Conservation (phyloP, 2,329 filamentous ascomycete genomes). For the Aspergillus melleus region DNA sequence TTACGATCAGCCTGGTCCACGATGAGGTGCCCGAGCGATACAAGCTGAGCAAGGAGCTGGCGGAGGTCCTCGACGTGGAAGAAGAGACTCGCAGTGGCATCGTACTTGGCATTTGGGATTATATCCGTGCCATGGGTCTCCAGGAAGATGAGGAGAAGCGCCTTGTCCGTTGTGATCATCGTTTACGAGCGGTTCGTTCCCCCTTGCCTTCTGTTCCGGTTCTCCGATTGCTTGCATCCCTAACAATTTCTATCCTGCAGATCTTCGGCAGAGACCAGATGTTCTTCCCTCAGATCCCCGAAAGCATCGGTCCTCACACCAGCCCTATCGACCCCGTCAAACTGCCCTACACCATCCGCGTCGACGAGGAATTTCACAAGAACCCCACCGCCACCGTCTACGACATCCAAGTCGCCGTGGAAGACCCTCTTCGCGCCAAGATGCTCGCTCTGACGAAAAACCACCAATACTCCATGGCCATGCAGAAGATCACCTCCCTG, state of each 20-base stretch:
- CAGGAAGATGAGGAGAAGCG: constrained; percentile 96
- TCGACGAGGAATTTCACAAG: constrained; percentile 80
- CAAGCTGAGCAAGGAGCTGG: constrained; percentile 72
- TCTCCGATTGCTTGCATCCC: background rate
- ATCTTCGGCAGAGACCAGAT: constrained; percentile 74
- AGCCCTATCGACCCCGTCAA: constrained; percentile 76
- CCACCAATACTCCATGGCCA: constrained; percentile 66
- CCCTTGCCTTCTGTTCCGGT: background rate
- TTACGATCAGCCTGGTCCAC: constrained; percentile 80
- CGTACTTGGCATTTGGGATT: constrained; percentile 92
- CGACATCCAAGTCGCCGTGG: constrained; percentile 80
- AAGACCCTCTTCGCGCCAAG: constrained; percentile 74
- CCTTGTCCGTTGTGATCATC: constrained; percentile 85
- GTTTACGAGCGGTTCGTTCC: constrained; percentile 68
- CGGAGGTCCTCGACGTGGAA: constrained; percentile 79
- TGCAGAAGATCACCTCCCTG: constrained; percentile 72
- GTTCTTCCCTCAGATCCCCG: constrained; percentile 81
- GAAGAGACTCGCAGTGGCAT: constrained; percentile 87
- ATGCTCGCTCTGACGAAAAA: constrained; percentile 68
- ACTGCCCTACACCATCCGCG: constrained; percentile 88
- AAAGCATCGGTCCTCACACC: constrained; percentile 77
- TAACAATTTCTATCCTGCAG: constrained; percentile 44
- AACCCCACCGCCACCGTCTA: constrained; percentile 79
- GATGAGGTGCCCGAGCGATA: constrained; percentile 87
- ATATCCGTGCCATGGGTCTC: constrained; percentile 79